These are phyloP conservation scores for Aureoboletus auriporus DNA, from an alignment of 768 basidiomycete species.

Conservation along the genomic window DNA sequence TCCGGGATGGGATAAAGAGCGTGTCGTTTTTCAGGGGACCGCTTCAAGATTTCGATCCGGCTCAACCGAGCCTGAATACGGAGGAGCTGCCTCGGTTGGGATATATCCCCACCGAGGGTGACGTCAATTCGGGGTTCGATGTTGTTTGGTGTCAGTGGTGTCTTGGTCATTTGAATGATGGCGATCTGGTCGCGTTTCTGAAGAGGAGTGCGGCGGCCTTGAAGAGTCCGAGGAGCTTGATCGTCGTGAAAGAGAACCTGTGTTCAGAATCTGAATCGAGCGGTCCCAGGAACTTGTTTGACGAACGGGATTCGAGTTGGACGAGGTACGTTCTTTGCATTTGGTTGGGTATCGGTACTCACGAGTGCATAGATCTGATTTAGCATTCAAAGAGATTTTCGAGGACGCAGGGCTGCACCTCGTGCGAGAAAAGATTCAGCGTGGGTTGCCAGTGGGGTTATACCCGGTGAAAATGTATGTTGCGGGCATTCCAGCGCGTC, in stretches of 20 bases:
- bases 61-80: conserved; percentile 32
- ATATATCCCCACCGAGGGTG: conserved; percentile 52
- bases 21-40: conserved; percentile 78
- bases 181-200: conserved; percentile 76
- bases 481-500: neutral
- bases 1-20: conserved; percentile 59
- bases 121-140: conserved; percentile 68
- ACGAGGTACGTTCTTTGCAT: conserved; percentile 57
- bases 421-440: conserved; percentile 71
- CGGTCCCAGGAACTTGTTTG: conserved; percentile 60
- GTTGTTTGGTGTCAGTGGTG: conserved; percentile 98
- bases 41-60: conserved; percentile 79
- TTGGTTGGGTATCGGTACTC: conserved; percentile 3
- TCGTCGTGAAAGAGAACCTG: conserved; percentile 91
- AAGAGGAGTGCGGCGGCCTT: conserved; percentile 58
- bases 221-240: conserved; percentile 49
- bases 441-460: conserved; percentile 77
- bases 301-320: conserved; percentile 84
- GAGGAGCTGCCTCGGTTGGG: conserved; percentile 66
- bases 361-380: conserved; percentile 60
- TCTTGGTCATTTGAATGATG: conserved; percentile 78
- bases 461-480: conserved; percentile 85
- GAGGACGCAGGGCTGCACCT: conserved; percentile 66
- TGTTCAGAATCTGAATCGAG: conserved; percentile 52
- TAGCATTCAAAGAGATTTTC: conserved; percentile 78